phyloP scores from a whole-genome alignment of 2,329 filamentous ascomycete genomes.

The Aureobasidium sp. region DNA sequence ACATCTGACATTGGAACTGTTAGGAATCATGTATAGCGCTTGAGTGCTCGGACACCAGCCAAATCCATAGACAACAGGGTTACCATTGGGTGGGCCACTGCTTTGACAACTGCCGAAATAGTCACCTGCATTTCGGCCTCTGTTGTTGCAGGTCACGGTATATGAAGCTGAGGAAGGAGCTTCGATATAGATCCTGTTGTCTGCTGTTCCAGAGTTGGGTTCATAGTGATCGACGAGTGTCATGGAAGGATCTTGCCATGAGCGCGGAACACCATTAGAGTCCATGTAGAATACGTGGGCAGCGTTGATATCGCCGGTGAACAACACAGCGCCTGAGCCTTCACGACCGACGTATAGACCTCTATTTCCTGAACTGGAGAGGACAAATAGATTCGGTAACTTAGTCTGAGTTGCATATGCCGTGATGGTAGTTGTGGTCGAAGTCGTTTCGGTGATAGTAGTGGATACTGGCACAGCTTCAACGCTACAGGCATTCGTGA shows the following conservation, averaged over 20 bases:
- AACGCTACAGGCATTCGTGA: constrained; percentile 9
- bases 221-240: constrained; percentile 6
- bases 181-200: constrained; percentile 10
- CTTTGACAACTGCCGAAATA: not conserved
- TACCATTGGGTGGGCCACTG: not conserved
- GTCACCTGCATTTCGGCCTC: not conserved
- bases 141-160: not conserved
- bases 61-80: not conserved
- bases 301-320: not conserved
- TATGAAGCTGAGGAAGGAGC: not conserved
- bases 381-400: not conserved
- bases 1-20: not conserved
- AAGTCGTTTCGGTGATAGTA: not conserved
- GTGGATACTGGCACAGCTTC: not conserved
- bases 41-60: not conserved
- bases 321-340: not conserved
- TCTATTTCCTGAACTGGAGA: not conserved
- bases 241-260: not conserved
- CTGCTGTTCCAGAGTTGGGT: not conserved
- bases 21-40: not conserved
- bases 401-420: not conserved
- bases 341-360: not conserved
- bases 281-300: not conserved
- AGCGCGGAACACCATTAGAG: not conserved
- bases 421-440: constrained; percentile 13